Evolutionary conservation across 345 rosid species (phyloP).

Genomic region (Combretum micranthum): DNA sequence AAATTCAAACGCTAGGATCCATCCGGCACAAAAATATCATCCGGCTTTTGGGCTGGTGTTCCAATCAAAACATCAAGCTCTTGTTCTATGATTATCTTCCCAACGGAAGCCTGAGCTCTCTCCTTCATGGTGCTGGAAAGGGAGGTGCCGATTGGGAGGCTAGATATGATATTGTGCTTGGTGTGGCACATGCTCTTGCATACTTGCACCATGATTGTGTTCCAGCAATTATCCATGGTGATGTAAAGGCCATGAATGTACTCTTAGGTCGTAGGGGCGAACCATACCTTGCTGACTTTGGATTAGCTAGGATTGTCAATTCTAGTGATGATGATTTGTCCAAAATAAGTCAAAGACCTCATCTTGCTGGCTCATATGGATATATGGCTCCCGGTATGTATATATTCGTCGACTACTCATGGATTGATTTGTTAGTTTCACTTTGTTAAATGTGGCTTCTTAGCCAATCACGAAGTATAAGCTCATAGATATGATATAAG

Average conservation of each 20-base stretch:
- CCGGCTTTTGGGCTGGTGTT: conserved; percentile 79
- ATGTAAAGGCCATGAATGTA: conserved; percentile 90
- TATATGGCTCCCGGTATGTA: conserved; percentile 93
- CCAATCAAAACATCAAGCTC: conserved; percentile 63
- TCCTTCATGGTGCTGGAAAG: conserved; percentile 71
- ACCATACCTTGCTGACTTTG: conserved; percentile 84
- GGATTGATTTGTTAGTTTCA: not conserved
- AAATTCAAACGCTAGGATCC: conserved; percentile 73
- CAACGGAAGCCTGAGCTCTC: conserved; percentile 83
- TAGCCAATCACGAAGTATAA: too few relatives aligned
- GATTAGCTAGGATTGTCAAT: conserved; percentile 56
- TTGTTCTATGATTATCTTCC: conserved; percentile 92
- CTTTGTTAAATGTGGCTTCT: not conserved
- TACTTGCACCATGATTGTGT: conserved; percentile 90
- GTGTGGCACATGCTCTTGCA: conserved; percentile 83
- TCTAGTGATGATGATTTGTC: conserved; percentile 22
- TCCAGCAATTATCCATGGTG: conserved; percentile 86
- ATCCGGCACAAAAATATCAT: conserved; percentile 81
- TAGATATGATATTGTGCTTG: conserved; percentile 63
- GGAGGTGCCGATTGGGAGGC: conserved; percentile 85
- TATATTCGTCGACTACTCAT: not conserved
- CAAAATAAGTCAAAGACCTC: conserved; percentile 49
- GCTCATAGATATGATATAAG: too few relatives aligned
- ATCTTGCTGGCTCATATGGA: conserved; percentile 92
- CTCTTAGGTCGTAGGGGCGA: conserved; percentile 63